Evolutionary conservation across 306 rosid species (phyloP).

Genomic region (Gynostemma pentaphyllum): DNA sequence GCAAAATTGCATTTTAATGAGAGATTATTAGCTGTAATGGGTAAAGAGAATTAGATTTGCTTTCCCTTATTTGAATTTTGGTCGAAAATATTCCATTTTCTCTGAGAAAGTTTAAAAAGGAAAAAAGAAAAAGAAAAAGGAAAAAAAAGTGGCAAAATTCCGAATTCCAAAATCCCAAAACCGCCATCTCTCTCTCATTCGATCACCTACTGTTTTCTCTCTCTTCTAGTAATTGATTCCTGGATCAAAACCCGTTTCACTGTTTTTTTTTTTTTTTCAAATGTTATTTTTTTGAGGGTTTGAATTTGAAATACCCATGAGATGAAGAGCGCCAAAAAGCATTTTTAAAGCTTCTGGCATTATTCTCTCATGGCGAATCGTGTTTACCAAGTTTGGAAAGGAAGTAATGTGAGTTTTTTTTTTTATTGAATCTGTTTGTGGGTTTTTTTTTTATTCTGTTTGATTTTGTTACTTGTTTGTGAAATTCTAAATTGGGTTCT

Average conservation of each 20-base stretch:
- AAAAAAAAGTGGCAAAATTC: neutral
- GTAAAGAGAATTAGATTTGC: neutral
- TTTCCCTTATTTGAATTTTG: conserved; percentile 3
- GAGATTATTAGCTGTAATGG: neutral
- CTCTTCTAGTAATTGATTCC: neutral
- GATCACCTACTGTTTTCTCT: neutral
- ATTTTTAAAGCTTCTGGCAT: conserved; percentile 17
- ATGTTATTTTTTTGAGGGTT: neutral
- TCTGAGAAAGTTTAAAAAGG: conserved; percentile 4
- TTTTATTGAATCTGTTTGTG: conserved; percentile 18
- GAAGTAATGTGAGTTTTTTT: conserved; percentile 62
- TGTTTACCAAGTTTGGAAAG: conserved; percentile 88
- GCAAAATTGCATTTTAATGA: too few relatives aligned
- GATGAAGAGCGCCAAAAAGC: neutral
- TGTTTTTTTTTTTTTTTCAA: neutral
- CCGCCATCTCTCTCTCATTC: neutral
- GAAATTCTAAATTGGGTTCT: neutral
- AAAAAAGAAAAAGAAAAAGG: neutral
- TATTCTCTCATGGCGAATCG: conserved; percentile 68
- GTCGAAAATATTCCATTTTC: conserved; percentile 2
- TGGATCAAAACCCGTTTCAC: neutral
- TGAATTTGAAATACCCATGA: neutral
- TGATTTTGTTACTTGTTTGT: conserved; percentile 18
- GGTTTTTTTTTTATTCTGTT: conserved; percentile 12
- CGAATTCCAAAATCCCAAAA: conserved; percentile 3